phyloP scores from a whole-genome alignment of 2,329 filamentous ascomycete species.

The Aspergillus novoparasiticus region DNA sequence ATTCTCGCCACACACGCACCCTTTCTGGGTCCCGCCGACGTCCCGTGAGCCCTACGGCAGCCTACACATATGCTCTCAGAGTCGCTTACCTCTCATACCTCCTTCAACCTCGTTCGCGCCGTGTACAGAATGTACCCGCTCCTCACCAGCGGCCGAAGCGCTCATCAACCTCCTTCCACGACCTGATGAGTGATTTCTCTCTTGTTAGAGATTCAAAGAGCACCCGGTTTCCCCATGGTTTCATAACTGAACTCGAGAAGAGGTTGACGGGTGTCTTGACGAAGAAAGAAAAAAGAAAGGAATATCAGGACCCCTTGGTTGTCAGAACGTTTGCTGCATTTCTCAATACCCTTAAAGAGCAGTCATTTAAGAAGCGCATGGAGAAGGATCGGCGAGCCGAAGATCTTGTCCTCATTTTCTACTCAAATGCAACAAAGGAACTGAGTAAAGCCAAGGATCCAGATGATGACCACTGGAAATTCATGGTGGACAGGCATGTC shows the following conservation, averaged over 20 bases:
- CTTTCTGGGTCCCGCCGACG: conserved; percentile 46
- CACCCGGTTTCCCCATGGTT: conserved; percentile 70
- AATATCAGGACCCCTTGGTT: conserved; percentile 86
- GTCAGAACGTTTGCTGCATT: conserved; percentile 95
- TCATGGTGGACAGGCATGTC: conserved; percentile 89
- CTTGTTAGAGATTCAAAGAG: conserved; percentile 68
- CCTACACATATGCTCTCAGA: conserved; percentile 87
- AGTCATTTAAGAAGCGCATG: conserved; percentile 83
- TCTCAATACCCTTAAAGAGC: conserved; percentile 88
- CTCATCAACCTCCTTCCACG: conserved; percentile 71
- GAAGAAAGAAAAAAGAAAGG: conserved; percentile 79
- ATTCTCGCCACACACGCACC: conserved; percentile 44
- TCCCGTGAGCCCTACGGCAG: conserved; percentile 66
- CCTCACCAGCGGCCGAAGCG: conserved; percentile 68
- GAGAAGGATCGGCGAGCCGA: conserved; percentile 93
- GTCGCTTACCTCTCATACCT: conserved; percentile 91
- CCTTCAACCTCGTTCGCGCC: conserved; percentile 84
- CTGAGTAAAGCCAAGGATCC: conserved; percentile 74
- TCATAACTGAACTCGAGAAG: conserved; percentile 72
- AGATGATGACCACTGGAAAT: conserved; percentile 86
- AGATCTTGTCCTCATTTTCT: conserved; percentile 93
- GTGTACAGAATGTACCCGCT: conserved; percentile 78
- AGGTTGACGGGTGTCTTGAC: conserved; percentile 78
- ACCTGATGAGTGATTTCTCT: conserved; percentile 86
- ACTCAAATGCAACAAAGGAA: conserved; percentile 89